These are phyloP conservation scores for Strigomonas galati DNA, from an alignment of 208 protist genomes.

Conservation along the genomic window DNA sequence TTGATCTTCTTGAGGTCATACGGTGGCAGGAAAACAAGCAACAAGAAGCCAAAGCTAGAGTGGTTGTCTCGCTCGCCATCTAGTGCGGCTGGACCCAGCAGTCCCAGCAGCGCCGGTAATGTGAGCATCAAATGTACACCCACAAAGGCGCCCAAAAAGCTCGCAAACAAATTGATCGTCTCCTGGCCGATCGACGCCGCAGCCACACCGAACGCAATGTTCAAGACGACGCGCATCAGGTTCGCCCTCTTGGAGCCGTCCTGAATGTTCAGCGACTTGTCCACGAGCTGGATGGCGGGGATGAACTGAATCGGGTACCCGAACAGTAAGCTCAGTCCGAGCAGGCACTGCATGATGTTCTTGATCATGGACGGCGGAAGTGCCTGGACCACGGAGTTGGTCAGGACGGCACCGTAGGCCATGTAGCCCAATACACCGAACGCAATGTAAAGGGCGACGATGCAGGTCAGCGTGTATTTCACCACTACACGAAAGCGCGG, in stretches of 20 bases:
- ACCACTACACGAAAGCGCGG: constrained; percentile 39
- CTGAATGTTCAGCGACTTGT: constrained; percentile 45
- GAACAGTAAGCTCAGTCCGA: constrained; percentile 69
- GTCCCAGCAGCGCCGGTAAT: constrained; percentile 53
- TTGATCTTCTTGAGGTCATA: constrained; percentile 28
- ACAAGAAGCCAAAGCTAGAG: constrained; percentile 32
- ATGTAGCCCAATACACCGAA: constrained; percentile 73
- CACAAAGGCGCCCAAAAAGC: constrained; percentile 75
- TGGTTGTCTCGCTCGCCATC: constrained; percentile 25
- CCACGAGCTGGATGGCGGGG: constrained; percentile 79
- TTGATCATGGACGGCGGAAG: constrained; percentile 45
- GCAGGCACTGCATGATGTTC: constrained; percentile 38
- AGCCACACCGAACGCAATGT: constrained; percentile 44
- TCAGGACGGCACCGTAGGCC: constrained; percentile 58
- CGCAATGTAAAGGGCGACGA: constrained; percentile 58
- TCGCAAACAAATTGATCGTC: constrained; percentile 72
- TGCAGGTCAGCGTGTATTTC: constrained; percentile 45
- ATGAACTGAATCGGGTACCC: constrained; percentile 79
- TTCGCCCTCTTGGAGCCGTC: constrained; percentile 26
- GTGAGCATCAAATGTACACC: constrained; percentile 82
- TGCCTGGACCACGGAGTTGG: constrained; percentile 68
- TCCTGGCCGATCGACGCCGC: constrained; percentile 62
- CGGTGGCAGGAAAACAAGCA: constrained; percentile 39
- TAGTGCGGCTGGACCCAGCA: constrained; percentile 46
- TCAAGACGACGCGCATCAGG: constrained; percentile 45